These are phyloP conservation scores for Amauroascus niger DNA, from an alignment of 2,329 filamentous ascomycete genomes.

Conservation along the genomic window DNA sequence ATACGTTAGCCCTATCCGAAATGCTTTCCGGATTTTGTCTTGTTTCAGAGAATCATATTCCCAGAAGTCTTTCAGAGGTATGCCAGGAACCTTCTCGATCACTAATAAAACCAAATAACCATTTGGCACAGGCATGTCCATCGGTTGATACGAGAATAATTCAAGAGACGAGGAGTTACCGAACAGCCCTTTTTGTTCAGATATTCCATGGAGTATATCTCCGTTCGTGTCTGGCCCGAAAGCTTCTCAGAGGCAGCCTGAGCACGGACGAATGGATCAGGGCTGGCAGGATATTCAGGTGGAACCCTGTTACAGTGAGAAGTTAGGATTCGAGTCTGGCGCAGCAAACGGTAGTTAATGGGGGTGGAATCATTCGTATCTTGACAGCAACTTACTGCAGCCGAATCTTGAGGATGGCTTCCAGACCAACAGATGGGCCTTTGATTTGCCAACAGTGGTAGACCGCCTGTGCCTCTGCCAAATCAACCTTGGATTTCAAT, in stretches of 20 bases:
- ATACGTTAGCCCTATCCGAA: conserved; percentile 2
- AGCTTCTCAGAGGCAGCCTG: not conserved
- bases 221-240: not conserved
- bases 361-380: too few relatives aligned
- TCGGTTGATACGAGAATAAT: not conserved
- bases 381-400: conserved; percentile 6
- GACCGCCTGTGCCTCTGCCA: conserved; percentile 5
- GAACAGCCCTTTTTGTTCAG: conserved; percentile 6
- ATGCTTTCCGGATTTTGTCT: conserved; percentile 6
- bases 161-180: conserved; percentile 3
- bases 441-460: conserved; percentile 7
- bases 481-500: not conserved
- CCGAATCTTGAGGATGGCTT: conserved; percentile 13
- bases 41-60: conserved; percentile 1
- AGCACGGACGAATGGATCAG: not conserved
- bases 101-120: conserved; percentile 11
- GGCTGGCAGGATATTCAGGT: not conserved
- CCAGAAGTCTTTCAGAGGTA: conserved; percentile 3
- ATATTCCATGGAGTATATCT: not conserved
- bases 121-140: conserved; percentile 7
- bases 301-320: not conserved
- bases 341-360: too few relatives aligned
- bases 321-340: not conserved
- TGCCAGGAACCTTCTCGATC: conserved; percentile 14
- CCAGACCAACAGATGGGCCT: conserved; percentile 1